phyloP scores from a whole-genome alignment of 345 rosid species.

The Fremontodendron californicum region DNA sequence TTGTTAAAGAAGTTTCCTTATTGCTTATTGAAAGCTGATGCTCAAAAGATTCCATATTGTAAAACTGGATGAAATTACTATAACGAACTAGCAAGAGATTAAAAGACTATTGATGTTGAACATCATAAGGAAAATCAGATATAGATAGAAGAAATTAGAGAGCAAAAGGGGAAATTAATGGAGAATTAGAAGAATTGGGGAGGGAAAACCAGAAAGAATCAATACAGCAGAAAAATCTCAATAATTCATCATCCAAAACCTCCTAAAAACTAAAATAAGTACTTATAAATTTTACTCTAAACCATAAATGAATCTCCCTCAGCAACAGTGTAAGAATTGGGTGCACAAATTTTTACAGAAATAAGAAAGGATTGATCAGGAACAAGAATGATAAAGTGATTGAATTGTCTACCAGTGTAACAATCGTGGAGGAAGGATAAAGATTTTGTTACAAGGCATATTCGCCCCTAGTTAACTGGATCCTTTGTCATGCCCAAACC shows the following conservation, averaged over 20 bases:
- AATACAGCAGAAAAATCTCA: not conserved
- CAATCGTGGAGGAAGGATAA: not conserved
- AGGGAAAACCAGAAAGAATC: not conserved
- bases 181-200: not conserved
- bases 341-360: not conserved
- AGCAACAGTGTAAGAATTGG: not conserved
- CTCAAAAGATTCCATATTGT: not conserved
- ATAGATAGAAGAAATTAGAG: too few species aligned
- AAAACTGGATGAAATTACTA: not conserved
- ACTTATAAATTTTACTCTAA: not conserved
- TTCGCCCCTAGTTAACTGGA: not conserved
- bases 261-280: not conserved
- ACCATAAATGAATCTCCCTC: not conserved
- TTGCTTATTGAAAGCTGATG: not conserved
- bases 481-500: not conserved
- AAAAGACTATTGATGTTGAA: not conserved
- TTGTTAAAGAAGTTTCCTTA: slow-evolving; percentile 6
- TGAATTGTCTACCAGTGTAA: not conserved
- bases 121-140: not conserved
- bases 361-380: not conserved
- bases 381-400: not conserved
- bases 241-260: not conserved
- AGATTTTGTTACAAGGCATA: not conserved
- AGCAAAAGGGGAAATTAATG: not conserved
- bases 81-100: not conserved